Conservation (phyloP, 2,329 filamentous ascomycete species). For the Penicillium freii region DNA sequence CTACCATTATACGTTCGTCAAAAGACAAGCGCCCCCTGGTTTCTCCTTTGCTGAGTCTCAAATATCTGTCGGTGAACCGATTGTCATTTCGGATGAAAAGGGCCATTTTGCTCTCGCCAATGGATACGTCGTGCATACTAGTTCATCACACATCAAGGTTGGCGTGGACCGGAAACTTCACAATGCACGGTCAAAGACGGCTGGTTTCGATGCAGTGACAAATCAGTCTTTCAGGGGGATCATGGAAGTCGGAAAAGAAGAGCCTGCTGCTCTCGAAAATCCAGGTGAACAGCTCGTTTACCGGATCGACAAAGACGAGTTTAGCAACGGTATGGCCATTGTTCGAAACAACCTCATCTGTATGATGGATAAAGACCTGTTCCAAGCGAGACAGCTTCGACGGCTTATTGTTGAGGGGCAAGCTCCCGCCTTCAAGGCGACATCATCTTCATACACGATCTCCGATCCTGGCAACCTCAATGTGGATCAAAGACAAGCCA, state of each 20-base stretch:
- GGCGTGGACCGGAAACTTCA: constrained; percentile 88
- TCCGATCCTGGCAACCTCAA: constrained; percentile 65
- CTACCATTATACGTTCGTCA: constrained; percentile 81
- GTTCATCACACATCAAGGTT: constrained; percentile 74
- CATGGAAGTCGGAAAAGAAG: constrained; percentile 73
- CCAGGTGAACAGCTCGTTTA: constrained; percentile 61
- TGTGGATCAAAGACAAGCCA: constrained; percentile 78
- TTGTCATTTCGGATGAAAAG: constrained; percentile 93
- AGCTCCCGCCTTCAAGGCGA: constrained; percentile 69
- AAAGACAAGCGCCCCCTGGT: constrained; percentile 57
- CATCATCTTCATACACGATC: constrained; percentile 63
- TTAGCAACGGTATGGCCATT: constrained; percentile 94
- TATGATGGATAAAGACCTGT: constrained; percentile 78
- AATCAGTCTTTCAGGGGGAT: constrained; percentile 90
- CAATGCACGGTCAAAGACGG: constrained; percentile 72
- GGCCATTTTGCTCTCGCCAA: constrained; percentile 94
- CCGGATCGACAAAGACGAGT: constrained; percentile 94
- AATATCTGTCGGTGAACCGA: constrained; percentile 79
- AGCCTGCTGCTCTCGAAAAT: constrained; percentile 37
- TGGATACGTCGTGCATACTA: constrained; percentile 79
- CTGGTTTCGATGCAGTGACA: constrained; percentile 69
- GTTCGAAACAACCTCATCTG: constrained; percentile 92
- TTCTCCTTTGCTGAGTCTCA: constrained; percentile 93
- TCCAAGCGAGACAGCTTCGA: constrained; percentile 69
- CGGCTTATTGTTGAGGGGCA: constrained; percentile 75